These are phyloP conservation scores for Clausena lansium DNA, from an alignment of 345 rosid genomes.

Conservation along the genomic window DNA sequence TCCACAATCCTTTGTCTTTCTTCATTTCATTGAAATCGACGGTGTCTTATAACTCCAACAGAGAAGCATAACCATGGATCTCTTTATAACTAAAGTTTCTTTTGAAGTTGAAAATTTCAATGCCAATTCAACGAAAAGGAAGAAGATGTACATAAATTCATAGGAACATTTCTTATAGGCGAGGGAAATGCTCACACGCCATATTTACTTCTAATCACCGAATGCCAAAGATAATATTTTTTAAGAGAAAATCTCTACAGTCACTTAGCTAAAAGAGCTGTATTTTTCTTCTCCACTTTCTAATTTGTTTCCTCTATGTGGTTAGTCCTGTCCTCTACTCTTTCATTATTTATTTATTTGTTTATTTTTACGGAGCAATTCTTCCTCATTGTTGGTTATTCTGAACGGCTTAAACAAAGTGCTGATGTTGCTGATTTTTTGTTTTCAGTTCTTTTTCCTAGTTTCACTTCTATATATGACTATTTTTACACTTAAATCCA, in stretches of 20 bases:
- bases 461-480: no score
- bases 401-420: no score
- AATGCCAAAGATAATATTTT: no score
- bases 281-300: neutral
- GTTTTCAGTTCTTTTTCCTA: no score
- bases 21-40: neutral
- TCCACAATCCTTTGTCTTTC: neutral
- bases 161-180: neutral
- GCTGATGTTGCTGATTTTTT: no score
- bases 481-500: no score
- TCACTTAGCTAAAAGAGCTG: neutral
- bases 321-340: no score
- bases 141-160: neutral
- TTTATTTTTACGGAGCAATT: no score
- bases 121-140: neutral
- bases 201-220: neutral
- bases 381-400: no score
- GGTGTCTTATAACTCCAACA: neutral
- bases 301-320: no score
- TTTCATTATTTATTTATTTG: no score
- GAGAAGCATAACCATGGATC: neutral
- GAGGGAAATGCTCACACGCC: neutral
- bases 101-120: neutral
- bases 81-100: neutral
- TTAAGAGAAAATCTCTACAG: no score